These are phyloP conservation scores for Pholiota conissans DNA, from an alignment of 768 basidiomycete genomes.

Conservation along the genomic window DNA sequence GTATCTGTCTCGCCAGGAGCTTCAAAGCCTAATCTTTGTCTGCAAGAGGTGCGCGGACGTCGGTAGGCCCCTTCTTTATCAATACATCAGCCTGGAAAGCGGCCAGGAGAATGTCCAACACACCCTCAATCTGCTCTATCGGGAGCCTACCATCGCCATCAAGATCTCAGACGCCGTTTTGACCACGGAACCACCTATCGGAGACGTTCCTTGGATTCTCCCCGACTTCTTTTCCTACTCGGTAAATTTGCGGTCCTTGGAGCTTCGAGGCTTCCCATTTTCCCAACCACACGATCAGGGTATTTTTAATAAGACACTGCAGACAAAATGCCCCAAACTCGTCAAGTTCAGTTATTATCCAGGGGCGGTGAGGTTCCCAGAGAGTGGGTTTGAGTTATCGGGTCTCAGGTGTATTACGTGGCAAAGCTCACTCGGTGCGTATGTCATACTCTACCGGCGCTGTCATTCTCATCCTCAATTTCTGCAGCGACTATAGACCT, in stretches of 20 bases:
- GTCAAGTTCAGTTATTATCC: conserved; percentile 7
- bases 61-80: conserved; percentile 12
- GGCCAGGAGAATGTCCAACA: conserved; percentile 3
- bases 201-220: conserved; percentile 5
- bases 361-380: background rate
- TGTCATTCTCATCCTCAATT: background rate
- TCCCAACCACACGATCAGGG: background rate
- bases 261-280: conserved; percentile 16
- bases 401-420: conserved; percentile 10
- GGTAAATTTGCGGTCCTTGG: conserved; percentile 10
- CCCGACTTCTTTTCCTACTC: conserved; percentile 9
- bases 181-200: conserved; percentile 6
- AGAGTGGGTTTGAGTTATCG: conserved; percentile 3
- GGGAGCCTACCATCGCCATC: conserved; percentile 3
- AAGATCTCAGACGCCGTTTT: conserved; percentile 7
- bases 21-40: conserved; percentile 8
- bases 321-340: conserved; percentile 5
- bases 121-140: conserved; percentile 8
- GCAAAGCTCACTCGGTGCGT: conserved; percentile 15
- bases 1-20: conserved; percentile 6
- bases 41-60: conserved; percentile 9
- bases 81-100: conserved; percentile 10
- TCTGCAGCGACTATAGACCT: conserved; percentile 8
- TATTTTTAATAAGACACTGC: conserved; percentile 3
- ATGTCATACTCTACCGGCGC: background rate